These are phyloP conservation scores for Phoma sp. DNA, from an alignment of 2,329 filamentous ascomycete genomes.

Conservation along the genomic window DNA sequence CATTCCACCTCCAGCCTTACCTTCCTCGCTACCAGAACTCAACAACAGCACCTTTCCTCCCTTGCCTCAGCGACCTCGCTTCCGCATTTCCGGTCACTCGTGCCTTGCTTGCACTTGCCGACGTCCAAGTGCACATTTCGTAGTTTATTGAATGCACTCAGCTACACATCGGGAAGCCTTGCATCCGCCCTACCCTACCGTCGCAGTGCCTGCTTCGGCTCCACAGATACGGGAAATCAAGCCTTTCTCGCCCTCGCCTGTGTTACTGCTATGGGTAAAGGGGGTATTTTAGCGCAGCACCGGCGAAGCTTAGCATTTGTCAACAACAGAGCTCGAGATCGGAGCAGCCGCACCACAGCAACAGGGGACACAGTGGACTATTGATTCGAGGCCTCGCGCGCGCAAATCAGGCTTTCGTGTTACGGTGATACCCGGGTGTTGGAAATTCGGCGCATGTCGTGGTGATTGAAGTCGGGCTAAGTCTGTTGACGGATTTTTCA, in stretches of 20 bases:
- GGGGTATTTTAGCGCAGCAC: not conserved
- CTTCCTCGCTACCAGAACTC: conserved; percentile 12
- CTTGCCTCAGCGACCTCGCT: conserved; percentile 3
- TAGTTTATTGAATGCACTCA: conserved; percentile 9
- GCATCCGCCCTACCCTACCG: conserved; percentile 1
- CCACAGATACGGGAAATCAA: conserved; percentile 8
- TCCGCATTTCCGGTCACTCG: not conserved
- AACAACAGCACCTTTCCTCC: not conserved
- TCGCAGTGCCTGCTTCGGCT: not conserved
- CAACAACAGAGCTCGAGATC: not conserved
- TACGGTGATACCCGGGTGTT: not conserved
- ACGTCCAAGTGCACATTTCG: not conserved
- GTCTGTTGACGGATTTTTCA: not conserved
- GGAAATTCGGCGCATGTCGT: not conserved
- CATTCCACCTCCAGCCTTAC: conserved; percentile 16
- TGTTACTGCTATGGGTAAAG: conserved; percentile 9
- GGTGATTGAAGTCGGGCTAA: too few relatives aligned
- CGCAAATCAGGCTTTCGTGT: not conserved
- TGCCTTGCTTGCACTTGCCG: conserved; percentile 4
- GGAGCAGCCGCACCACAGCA: not conserved
- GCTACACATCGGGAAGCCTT: conserved; percentile 12
- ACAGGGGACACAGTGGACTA: not conserved
- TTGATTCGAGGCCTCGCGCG: not conserved
- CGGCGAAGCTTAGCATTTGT: conserved; percentile 12
- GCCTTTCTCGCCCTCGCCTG: conserved; percentile 14